These are phyloP conservation scores for Pilaira anomala DNA, from an alignment of 192 early-diverging fungal genomes.

Conservation along the genomic window DNA sequence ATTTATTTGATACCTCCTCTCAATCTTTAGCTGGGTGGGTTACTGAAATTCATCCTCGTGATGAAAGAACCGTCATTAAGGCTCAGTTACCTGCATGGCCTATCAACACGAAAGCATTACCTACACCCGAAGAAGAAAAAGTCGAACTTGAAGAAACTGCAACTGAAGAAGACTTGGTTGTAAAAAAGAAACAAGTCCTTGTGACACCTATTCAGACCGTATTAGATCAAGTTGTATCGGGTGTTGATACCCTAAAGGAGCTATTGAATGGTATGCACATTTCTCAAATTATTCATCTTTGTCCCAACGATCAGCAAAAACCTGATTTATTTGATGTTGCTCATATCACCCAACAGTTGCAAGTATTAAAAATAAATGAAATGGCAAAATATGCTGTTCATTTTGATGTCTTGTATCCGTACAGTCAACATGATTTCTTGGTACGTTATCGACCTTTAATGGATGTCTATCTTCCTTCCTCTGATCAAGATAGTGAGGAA, in stretches of 20 bases:
- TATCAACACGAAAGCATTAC: background rate
- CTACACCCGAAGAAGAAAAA: no score
- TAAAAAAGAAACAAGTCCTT: background rate
- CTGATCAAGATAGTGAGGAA: conserved; percentile 15
- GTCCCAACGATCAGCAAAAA: conserved; percentile 54
- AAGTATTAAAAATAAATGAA: conserved; percentile 59
- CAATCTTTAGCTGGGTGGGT: conserved; percentile 44
- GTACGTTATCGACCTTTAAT: conserved; percentile 62
- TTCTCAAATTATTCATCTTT: conserved; percentile 81
- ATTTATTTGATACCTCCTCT: conserved; percentile 61
- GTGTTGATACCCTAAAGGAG: background rate
- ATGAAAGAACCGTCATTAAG: conserved; percentile 66
- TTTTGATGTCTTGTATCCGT: conserved; percentile 60
- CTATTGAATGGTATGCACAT: conserved; percentile 33
- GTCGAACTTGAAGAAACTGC: no score
- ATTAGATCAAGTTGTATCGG: background rate
- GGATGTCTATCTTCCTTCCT: background rate
- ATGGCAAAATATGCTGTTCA: conserved; percentile 56
- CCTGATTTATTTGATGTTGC: conserved; percentile 50
- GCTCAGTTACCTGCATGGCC: conserved; percentile 74
- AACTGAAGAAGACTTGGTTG: background rate
- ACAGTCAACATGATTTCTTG: conserved; percentile 69
- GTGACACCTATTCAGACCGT: background rate
- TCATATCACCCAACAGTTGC: conserved; percentile 65
- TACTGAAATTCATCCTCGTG: conserved; percentile 68